Percentiles rank a stretch among this genome's conserved stretches.
These are phyloP conservation scores for Malbranchea cinnamomea DNA, from an alignment of 2,329 filamentous ascomycete species.

Conservation along the genomic window DNA sequence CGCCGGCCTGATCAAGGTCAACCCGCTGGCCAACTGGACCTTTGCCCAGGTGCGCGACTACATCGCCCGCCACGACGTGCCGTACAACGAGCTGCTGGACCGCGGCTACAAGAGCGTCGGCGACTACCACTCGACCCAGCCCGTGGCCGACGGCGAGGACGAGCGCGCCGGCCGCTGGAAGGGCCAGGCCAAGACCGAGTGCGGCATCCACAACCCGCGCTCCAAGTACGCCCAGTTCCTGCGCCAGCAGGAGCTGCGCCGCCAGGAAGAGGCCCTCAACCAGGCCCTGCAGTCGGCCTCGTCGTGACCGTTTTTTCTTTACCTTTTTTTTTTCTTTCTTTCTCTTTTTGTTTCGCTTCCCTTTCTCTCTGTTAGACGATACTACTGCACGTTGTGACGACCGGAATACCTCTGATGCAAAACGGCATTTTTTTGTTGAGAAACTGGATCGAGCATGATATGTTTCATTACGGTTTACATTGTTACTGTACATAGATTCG, in stretches of 20 bases:
- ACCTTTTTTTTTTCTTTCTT: background rate
- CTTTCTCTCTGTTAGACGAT: slow-evolving; percentile 1
- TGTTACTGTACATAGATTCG: too few species aligned
- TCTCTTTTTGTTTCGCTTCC: background rate
- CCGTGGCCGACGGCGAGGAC: slow-evolving; percentile 80
- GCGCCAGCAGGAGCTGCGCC: slow-evolving; percentile 55
- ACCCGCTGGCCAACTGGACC: slow-evolving; percentile 86
- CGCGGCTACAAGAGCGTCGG: slow-evolving; percentile 95
- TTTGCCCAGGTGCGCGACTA: slow-evolving; percentile 85
- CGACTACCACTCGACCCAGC: slow-evolving; percentile 94
- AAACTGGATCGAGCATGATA: too few species aligned
- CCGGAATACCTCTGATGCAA: too few species aligned
- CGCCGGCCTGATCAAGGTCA: slow-evolving; percentile 87
- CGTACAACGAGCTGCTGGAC: slow-evolving; percentile 85
- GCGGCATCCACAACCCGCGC: slow-evolving; percentile 96
- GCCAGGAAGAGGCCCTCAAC: slow-evolving; percentile 40
- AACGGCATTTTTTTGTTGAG: too few species aligned
- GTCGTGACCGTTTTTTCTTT: background rate
- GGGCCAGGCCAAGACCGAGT: slow-evolving; percentile 90
- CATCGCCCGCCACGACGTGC: slow-evolving; percentile 70
- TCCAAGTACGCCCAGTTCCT: slow-evolving; percentile 83
- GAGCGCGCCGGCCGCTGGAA: slow-evolving; percentile 96
- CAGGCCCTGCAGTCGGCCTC: slow-evolving; percentile 20
- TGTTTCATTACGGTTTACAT: too few species aligned
- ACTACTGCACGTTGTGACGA: too few species aligned